Base-by-base conservation (phyloP, 176 grass and related monocot genomes). In the Eleusine indica region DNA sequence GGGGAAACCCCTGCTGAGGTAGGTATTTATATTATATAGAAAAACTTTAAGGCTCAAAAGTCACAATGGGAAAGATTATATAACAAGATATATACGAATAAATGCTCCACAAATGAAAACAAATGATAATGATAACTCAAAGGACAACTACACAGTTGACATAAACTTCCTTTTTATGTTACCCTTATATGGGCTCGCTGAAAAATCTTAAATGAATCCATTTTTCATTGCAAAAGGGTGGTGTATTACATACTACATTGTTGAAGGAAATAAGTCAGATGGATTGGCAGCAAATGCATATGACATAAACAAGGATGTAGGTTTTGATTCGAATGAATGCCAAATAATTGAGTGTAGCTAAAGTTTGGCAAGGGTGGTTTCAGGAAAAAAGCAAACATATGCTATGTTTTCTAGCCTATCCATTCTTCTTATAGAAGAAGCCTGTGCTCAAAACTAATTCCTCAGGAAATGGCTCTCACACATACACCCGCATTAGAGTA, bases 221-320 rank as follows among this genome's bases (percentile, higher is more conserved):
- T 9, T 3, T 37, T 44, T 69, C 75, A 63, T 68, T 52, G 42
- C 43, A 80, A 64, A 35, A 6, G 51, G 44, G 9, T 42, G 14
- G n/a, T 77, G 64, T 3, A 44, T 16, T 64, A 62, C 52, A 69
- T 75, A 37, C 84, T 74, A 74, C 35, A 46, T 37, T 71, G 12
- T 9, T 77, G 18, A 8, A 89, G 2, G 48, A 85, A 85, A 81
- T 8, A 89, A 66, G 28, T 81, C 29, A 29, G 13, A 66, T 47
- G 72, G 35, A 85, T 21, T 38, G 29, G 21, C 8, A 85, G 74
- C 40, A 71, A 10, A 70, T 82, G 19, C 68, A 32, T 48, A 6
- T 16, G 16, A 19, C 68, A 32, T 48, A 6, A 57, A 21, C 5
- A n/a, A 10, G 57, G 57, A 10, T 1, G 57, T 3, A 25, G n/a